Evolutionary conservation across 192 early-diverging fungal species (phyloP).

Genomic region (Chytriomyces confervae): DNA sequence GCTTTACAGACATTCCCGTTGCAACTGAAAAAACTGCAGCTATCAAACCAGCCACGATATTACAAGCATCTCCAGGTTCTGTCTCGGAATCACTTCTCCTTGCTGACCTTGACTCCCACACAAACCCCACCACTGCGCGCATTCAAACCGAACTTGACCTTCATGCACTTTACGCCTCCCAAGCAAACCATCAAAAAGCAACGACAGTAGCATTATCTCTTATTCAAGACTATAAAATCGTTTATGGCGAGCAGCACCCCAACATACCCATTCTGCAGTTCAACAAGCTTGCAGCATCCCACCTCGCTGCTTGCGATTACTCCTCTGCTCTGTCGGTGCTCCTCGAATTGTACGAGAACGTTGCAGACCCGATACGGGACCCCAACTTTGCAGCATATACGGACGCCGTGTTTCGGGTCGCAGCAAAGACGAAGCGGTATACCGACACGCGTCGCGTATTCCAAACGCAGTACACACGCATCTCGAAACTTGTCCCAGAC

Average conservation of each 20-base stretch:
- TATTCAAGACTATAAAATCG: slow-evolving; percentile 1
- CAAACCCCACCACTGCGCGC: neutral
- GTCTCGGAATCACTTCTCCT: no score
- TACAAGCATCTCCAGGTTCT: no score
- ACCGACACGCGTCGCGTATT: neutral
- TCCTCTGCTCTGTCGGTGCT: neutral
- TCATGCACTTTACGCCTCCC: neutral
- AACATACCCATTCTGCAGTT: neutral
- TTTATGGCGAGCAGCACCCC: neutral
- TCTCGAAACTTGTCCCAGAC: neutral
- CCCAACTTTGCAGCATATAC: neutral
- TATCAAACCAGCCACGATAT: no score
- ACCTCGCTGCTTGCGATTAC: neutral
- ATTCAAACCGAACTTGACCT: neutral
- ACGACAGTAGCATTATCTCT: neutral
- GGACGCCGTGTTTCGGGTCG: neutral
- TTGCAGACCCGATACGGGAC: neutral
- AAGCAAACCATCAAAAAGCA: neutral
- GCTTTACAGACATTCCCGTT: no score
- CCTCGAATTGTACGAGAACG: neutral
- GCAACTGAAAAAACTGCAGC: no score
- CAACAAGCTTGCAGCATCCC: neutral
- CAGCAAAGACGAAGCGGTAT: neutral
- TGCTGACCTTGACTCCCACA: neutral
- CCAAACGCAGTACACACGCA: neutral